Conservation (phyloP, 1,284 basidiomycete genomes). For the Singerocomus inundabilis region DNA sequence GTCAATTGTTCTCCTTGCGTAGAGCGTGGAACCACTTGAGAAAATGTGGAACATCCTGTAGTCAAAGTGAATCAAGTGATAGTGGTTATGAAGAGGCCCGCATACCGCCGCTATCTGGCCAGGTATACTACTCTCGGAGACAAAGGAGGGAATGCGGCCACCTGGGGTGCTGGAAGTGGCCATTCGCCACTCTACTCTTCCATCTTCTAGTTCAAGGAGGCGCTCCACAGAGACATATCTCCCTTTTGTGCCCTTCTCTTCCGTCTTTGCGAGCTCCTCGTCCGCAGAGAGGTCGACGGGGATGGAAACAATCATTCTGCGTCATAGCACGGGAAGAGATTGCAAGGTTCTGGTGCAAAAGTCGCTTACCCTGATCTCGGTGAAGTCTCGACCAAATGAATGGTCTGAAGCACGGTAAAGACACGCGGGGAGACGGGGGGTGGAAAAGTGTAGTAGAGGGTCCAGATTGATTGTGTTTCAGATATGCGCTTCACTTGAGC, state of each 20-base stretch:
- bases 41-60: constrained; percentile 69
- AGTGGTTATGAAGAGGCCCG: background rate
- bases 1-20: constrained; percentile 32
- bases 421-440: constrained; percentile 69
- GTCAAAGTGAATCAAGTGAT: constrained; percentile 3
- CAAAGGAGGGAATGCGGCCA: constrained; percentile 62
- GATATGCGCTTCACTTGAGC: constrained; percentile 62
- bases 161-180: constrained; percentile 74
- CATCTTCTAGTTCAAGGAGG: constrained; percentile 59
- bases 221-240: constrained; percentile 71
- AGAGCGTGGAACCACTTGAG: constrained; percentile 43
- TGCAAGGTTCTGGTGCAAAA: background rate
- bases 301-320: constrained; percentile 66
- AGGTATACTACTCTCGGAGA: constrained; percentile 58
- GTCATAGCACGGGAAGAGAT: background rate
- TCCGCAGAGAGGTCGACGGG: constrained; percentile 64
- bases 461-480: constrained; percentile 64
- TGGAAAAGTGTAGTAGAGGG: constrained; percentile 67
- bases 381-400: constrained; percentile 46
- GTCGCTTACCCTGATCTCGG: constrained; percentile 53
- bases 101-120: constrained; percentile 60
- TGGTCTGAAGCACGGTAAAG: constrained; percentile 71
- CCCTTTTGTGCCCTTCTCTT: constrained; percentile 66
- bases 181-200: constrained; percentile 74
- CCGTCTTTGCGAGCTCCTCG: constrained; percentile 55